These are phyloP conservation scores for Russula foetens DNA, from an alignment of 768 basidiomycete genomes.

Conservation along the genomic window DNA sequence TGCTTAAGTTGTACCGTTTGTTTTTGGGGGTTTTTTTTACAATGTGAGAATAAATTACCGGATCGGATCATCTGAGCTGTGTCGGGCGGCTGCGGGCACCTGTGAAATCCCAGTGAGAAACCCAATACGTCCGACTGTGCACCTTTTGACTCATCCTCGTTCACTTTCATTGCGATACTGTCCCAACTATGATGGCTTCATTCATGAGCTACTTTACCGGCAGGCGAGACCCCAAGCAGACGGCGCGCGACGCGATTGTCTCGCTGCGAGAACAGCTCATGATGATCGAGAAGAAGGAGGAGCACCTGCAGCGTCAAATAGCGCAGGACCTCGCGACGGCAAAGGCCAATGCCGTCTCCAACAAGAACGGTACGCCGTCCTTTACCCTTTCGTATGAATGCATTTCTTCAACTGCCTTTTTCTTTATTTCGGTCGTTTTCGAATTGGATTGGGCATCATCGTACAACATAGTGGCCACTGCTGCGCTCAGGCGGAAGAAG, in stretches of 20 bases:
- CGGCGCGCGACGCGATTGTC: slow-evolving; percentile 90
- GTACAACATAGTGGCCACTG: slow-evolving; percentile 61
- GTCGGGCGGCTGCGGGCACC: background rate
- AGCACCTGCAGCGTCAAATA: slow-evolving; percentile 91
- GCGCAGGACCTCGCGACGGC: slow-evolving; percentile 93
- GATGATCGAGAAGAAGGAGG: slow-evolving; percentile 99
- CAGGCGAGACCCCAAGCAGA: slow-evolving; percentile 72
- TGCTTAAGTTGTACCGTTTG: too few relatives aligned
- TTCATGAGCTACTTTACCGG: slow-evolving; percentile 87
- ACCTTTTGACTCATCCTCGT: background rate
- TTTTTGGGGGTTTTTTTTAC: too few relatives aligned
- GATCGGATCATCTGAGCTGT: background rate
- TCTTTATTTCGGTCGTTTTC: background rate
- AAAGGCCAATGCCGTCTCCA: slow-evolving; percentile 84
- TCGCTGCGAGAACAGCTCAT: slow-evolving; percentile 86
- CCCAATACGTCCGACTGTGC: background rate
- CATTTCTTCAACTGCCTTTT: background rate
- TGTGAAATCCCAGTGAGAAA: background rate
- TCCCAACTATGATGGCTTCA: slow-evolving; percentile 18
- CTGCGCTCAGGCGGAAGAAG: slow-evolving; percentile 92
- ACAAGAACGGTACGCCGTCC: slow-evolving; percentile 86
- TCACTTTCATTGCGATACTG: background rate
- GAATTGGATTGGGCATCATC: too few relatives aligned
- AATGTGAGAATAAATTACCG: background rate
- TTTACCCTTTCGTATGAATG: too few relatives aligned